Evolutionary conservation across 129 eudicot genomes (phyloP).

Genomic region (Pseudognaphalium luteoalbum): DNA sequence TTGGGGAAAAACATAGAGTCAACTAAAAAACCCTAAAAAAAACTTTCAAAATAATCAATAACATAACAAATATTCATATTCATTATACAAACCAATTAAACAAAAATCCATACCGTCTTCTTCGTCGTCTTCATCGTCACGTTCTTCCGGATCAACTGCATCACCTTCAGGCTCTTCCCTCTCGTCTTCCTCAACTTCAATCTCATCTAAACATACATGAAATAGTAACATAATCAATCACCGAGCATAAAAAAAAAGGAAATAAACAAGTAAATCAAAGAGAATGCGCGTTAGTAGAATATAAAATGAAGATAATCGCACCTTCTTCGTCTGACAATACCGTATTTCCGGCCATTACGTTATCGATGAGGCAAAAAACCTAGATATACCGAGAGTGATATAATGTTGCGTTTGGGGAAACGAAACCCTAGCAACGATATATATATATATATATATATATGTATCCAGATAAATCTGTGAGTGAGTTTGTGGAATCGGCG

Average conservation of each 20-base stretch:
- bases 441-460: background rate
- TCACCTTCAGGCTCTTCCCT: conserved; percentile 56
- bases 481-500: conserved; percentile 17
- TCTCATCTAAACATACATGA: conserved; percentile 48
- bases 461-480: background rate
- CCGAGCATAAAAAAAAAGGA: background rate
- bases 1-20: conserved; percentile 18
- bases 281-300: background rate
- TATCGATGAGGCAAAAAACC: conserved; percentile 23
- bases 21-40: background rate
- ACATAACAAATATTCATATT: background rate
- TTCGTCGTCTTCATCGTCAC: conserved; percentile 61
- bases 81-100: background rate
- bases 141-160: conserved; percentile 44
- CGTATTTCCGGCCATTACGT: conserved; percentile 58
- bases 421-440: conserved; percentile 17
- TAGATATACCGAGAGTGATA: background rate
- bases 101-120: conserved; percentile 51
- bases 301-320: background rate
- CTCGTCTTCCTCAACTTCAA: conserved; percentile 68
- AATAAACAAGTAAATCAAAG: background rate
- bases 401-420: background rate
- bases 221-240: conserved; percentile 1
- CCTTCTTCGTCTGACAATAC: conserved; percentile 86
- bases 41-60: background rate